Evolutionary conservation across 139 green algal genomes (phyloP), one percentile per base, ranked within the genome.

Genomic region (Haematococcus sp.): DNA sequence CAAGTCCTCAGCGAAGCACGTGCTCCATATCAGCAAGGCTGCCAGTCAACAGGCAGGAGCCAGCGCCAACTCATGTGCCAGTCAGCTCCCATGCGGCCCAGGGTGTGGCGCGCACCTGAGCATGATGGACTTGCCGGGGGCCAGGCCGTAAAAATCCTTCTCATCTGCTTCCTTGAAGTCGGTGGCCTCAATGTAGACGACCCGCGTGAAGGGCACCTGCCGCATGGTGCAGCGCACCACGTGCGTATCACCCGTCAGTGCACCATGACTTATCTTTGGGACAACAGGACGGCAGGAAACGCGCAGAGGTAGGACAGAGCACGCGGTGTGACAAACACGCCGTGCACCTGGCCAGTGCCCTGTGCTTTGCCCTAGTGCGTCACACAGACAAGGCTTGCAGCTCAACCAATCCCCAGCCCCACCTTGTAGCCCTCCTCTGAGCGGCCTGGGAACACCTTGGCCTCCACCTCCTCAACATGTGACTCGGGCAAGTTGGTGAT

Each of bases 141-240:
- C 94, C 31, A 99, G 87, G 7, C 95, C 96, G 75, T 96, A 99
- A 80, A 96, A 99, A 63, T 90, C 88, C 74, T 96, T 95, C 32
- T 76, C 77, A 76, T 99, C 96, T 22, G 82, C 63, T 78, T 96
- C 78, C 72, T 86, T 81, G 87, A 98, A 98, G 86, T 99, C 96
- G 0, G 87, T 93, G 1, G 76, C 68, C 83, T 99, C 96, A 17
- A 99, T 97, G 84, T 97, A 99, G 32, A 99, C 85, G 16, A 94
- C 84, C 4, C 87, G 82, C 2, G 82, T 92, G 76, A 97, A 91
- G 11, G 91, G 91, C 31, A 95, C 68, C 70, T 61, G 34, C 15
- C 5, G 34, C 17, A 61, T 11, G 40, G 40, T 49, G 22, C 23
- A 15, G 46, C 15, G 15, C 15, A 55, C 15, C 46, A 55, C 46